Percentiles rank a stretch among this genome's conserved stretches.
Conservation (phyloP, 140 eudicot genomes). For the Flaveria floridana region DNA sequence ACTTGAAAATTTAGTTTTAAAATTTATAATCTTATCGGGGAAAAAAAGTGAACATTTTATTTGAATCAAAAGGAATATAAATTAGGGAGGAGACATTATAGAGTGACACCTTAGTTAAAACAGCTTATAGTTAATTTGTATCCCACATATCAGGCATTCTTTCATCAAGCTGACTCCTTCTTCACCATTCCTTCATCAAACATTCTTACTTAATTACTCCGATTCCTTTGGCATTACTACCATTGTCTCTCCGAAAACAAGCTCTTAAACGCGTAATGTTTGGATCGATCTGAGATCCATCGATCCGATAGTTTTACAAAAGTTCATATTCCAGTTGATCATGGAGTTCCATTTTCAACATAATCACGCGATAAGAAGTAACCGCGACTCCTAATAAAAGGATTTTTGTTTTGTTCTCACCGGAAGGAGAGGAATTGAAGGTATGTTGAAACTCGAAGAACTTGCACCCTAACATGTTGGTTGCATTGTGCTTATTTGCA, state of each 20-base stretch:
- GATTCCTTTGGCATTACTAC: slow-evolving; percentile 17
- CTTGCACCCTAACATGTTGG: slow-evolving; percentile 1
- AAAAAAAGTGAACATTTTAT: neutral
- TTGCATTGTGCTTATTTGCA: neutral
- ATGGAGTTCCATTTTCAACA: slow-evolving; percentile 25
- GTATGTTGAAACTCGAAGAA: slow-evolving; percentile 23
- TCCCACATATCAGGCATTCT: neutral
- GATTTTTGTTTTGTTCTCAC: slow-evolving; percentile 9
- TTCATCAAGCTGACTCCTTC: slow-evolving; percentile 12
- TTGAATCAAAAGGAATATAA: neutral
- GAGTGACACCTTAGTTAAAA: neutral
- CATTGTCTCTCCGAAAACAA: neutral
- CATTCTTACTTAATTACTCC: slow-evolving; percentile 8
- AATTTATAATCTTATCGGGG: neutral
- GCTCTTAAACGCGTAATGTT: neutral
- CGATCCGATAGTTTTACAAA: slow-evolving; percentile 19
- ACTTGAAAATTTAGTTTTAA: too few species aligned
- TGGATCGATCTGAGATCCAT: slow-evolving; percentile 19
- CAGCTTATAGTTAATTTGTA: neutral
- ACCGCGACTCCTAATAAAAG: neutral
- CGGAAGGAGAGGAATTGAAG: neutral
- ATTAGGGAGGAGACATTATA: neutral
- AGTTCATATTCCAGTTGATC: neutral
- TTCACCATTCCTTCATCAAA: slow-evolving; percentile 8
- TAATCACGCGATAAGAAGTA: slow-evolving; percentile 12